Evolutionary conservation across 257 asterid genomes (phyloP).

Genomic region (Thymus quinquecostatus): DNA sequence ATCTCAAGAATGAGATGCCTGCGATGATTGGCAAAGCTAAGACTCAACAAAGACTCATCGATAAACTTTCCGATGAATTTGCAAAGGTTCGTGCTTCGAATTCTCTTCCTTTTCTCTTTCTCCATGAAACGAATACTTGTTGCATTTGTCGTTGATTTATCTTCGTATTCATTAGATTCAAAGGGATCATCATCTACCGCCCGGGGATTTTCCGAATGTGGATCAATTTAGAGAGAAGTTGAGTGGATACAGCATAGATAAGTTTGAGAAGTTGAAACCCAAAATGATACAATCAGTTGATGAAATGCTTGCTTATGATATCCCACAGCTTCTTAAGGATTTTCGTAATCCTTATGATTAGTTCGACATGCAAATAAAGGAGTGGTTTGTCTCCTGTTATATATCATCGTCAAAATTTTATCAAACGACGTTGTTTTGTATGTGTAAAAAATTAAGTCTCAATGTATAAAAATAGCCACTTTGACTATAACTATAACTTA

Average conservation of each 20-base stretch:
- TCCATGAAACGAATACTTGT: no score
- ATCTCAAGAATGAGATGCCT: conserved; percentile 80
- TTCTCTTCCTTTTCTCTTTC: no score
- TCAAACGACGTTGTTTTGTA: no score
- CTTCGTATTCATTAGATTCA: conserved; percentile 50
- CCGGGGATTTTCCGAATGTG: conserved; percentile 69
- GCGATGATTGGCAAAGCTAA: conserved; percentile 78
- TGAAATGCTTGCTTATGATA: conserved; percentile 79
- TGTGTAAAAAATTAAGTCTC: no score
- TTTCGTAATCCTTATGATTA: no score
- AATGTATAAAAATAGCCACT: no score
- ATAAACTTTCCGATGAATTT: conserved; percentile 60
- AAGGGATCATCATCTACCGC: conserved; percentile 67
- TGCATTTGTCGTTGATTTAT: not conserved
- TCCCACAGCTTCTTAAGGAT: conserved; percentile 63
- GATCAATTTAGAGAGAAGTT: conserved; percentile 59
- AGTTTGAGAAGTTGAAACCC: conserved; percentile 67
- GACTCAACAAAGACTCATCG: conserved; percentile 73
- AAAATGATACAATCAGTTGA: conserved; percentile 72
- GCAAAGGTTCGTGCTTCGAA: conserved; percentile 49
- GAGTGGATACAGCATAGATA: conserved; percentile 65
- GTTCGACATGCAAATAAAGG: no score
- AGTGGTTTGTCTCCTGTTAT: no score
- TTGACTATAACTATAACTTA: no score
- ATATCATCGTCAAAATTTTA: no score